A percentile compares a stretch with the other conserved stretches of the same genome.
phyloP scores from a whole-genome alignment of 768 basidiomycete species.

The Suillus variegatus region DNA sequence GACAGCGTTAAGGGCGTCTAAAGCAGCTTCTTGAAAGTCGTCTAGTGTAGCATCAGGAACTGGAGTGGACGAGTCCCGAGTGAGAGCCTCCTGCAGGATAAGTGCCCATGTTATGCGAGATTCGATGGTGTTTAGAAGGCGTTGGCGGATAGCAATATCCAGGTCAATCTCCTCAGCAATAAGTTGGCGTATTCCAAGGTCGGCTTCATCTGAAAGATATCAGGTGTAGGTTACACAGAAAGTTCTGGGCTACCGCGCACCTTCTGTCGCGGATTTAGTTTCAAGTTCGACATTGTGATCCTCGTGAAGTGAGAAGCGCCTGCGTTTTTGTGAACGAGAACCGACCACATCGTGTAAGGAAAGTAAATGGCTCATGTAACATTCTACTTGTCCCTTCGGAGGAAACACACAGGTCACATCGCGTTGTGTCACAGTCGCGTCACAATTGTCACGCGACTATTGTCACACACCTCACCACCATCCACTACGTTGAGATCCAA shows the following conservation, averaged over 20 bases:
- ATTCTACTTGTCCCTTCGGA: slow-evolving; percentile 12
- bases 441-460: slow-evolving; percentile 3
- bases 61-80: slow-evolving; percentile 18
- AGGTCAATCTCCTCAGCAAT: slow-evolving; percentile 42
- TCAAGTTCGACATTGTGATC: slow-evolving; percentile 15
- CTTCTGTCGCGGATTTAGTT: slow-evolving; percentile 15
- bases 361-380: slow-evolving; percentile 26
- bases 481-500: slow-evolving; percentile 1
- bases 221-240: neutral
- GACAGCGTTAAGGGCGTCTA: slow-evolving; percentile 43
- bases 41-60: slow-evolving; percentile 17
- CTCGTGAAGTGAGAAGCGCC: slow-evolving; percentile 13
- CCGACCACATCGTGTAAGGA: slow-evolving; percentile 16
- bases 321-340: slow-evolving; percentile 12
- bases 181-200: slow-evolving; percentile 16
- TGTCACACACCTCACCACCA: slow-evolving; percentile 6
- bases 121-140: slow-evolving; percentile 42
- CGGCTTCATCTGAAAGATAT: slow-evolving; percentile 15
- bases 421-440: slow-evolving; percentile 10
- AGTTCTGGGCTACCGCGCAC: slow-evolving; percentile 16
- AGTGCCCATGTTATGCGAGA: slow-evolving; percentile 50
- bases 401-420: neutral
- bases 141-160: slow-evolving; percentile 43
- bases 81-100: slow-evolving; percentile 38
- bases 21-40: slow-evolving; percentile 41